Evolutionary conservation across 306 rosid species (phyloP).

Genomic region (Macrotyloma uniflorum): DNA sequence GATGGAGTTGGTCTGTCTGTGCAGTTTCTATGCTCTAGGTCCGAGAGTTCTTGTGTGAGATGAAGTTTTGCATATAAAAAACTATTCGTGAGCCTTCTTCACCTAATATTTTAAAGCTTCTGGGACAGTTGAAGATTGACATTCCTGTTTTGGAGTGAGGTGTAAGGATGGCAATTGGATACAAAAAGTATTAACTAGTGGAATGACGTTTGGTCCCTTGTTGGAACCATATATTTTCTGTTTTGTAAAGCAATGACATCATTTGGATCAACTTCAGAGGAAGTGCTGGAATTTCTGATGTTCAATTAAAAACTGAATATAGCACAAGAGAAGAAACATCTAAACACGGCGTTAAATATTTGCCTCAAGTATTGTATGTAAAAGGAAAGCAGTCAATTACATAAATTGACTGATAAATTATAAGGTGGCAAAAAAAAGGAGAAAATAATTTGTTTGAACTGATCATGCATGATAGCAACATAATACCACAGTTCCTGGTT

Average conservation of each 20-base stretch:
- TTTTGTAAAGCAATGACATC: too few species aligned
- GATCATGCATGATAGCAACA: neutral
- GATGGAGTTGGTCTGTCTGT: neutral
- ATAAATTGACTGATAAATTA: neutral
- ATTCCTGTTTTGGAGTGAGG: neutral
- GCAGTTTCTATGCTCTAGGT: neutral
- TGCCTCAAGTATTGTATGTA: neutral
- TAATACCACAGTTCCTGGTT: too few species aligned
- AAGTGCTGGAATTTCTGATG: neutral
- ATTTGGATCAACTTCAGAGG: neutral
- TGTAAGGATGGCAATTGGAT: neutral
- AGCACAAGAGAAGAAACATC: neutral
- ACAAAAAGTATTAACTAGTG: neutral
- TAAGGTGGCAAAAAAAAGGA: neutral
- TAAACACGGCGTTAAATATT: too few species aligned
- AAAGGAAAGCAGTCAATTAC: neutral
- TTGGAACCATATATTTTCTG: too few species aligned
- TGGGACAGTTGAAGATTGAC: neutral
- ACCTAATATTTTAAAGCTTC: neutral
- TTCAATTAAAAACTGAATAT: neutral
- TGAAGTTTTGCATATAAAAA: neutral
- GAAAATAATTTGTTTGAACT: too few species aligned
- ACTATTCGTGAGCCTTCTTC: neutral
- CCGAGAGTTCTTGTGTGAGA: neutral
- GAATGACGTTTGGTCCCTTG: neutral